Percentiles rank a stretch among this genome's conserved stretches.
Conservation (phyloP, 345 rosid species). For the Populus euphratica region DNA sequence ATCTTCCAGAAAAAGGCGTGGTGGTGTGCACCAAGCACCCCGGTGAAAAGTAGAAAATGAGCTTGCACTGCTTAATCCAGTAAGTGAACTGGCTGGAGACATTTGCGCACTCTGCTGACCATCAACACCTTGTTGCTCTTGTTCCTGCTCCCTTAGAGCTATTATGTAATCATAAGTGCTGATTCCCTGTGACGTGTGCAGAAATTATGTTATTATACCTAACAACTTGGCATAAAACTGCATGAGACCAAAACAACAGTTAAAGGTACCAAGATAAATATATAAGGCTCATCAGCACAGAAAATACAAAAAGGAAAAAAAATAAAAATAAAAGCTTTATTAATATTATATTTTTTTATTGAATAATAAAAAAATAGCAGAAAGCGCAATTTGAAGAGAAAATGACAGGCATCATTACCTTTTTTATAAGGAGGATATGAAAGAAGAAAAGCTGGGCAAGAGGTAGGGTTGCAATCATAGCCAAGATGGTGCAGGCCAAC, state of each 20-base stretch:
- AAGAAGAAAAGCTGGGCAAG: constrained; percentile 97
- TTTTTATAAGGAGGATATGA: constrained; percentile 86
- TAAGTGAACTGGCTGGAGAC: constrained; percentile 93
- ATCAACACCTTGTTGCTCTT: constrained; percentile 80
- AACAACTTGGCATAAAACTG: not conserved
- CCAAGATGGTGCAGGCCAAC: constrained; percentile 80
- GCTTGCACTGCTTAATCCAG: constrained; percentile 96
- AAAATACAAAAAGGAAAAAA: not conserved
- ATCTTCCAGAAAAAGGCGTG: constrained; percentile 89
- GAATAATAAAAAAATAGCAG: not conserved
- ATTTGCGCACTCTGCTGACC: constrained; percentile 93
- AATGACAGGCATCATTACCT: constrained; percentile 41
- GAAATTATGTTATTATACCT: not conserved
- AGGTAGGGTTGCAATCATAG: constrained; percentile 91
- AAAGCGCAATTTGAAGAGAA: not conserved
- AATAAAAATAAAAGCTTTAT: not conserved
- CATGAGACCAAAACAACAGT: not conserved
- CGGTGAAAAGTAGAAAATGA: constrained; percentile 89
- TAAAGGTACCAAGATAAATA: not conserved
- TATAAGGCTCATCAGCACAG: not conserved
- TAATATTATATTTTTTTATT: not conserved
- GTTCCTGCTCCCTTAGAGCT: constrained; percentile 96
- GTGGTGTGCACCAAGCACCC: constrained; percentile 99
- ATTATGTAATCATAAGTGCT: constrained; percentile 97
- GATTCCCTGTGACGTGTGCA: constrained; percentile 60